Evolutionary conservation across 495 filamentous ascomycete genomes (phyloP).

Genomic region (Neurospora sp.): DNA sequence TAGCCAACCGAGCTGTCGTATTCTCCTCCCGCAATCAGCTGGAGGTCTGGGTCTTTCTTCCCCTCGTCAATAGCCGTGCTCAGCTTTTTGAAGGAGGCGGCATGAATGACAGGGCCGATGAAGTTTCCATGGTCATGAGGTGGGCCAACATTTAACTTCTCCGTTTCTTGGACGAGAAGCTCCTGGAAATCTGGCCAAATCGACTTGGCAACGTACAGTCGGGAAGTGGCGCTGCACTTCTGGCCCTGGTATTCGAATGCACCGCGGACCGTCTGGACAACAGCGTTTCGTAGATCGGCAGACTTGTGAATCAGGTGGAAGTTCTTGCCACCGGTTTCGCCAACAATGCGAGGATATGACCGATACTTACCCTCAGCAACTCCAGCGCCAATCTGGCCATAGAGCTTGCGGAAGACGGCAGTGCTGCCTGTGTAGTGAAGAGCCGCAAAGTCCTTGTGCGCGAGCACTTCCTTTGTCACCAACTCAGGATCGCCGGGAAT

Average conservation of each 20-base stretch:
- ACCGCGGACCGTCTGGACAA: constrained; percentile 70
- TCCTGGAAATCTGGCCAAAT: constrained; percentile 57
- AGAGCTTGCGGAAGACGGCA: constrained; percentile 67
- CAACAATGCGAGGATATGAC: constrained; percentile 72
- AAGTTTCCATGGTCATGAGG: constrained; percentile 62
- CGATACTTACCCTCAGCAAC: constrained; percentile 58
- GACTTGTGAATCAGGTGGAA: constrained; percentile 73
- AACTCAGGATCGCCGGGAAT: constrained; percentile 67
- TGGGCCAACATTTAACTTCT: constrained; percentile 55
- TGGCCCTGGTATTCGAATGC: constrained; percentile 88
- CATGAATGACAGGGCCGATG: constrained; percentile 72
- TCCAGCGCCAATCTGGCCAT: constrained; percentile 58
- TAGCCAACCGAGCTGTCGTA: constrained; percentile 61
- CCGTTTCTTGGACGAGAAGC: constrained; percentile 52
- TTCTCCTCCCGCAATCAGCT: constrained; percentile 56
- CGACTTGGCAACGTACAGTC: constrained; percentile 62
- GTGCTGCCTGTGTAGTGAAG: constrained; percentile 79
- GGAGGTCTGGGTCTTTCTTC: constrained; percentile 53
- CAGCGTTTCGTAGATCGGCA: constrained; percentile 68
- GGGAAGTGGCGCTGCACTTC: constrained; percentile 77
- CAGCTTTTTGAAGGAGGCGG: constrained; percentile 61
- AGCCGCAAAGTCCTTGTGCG: constrained; percentile 60
- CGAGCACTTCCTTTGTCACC: constrained; percentile 58
- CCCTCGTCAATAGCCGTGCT: constrained; percentile 53
- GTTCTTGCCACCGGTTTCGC: constrained; percentile 87